Conservation (phyloP, 2,329 filamentous ascomycete species). For the Sphaerostilbella broomeana region DNA sequence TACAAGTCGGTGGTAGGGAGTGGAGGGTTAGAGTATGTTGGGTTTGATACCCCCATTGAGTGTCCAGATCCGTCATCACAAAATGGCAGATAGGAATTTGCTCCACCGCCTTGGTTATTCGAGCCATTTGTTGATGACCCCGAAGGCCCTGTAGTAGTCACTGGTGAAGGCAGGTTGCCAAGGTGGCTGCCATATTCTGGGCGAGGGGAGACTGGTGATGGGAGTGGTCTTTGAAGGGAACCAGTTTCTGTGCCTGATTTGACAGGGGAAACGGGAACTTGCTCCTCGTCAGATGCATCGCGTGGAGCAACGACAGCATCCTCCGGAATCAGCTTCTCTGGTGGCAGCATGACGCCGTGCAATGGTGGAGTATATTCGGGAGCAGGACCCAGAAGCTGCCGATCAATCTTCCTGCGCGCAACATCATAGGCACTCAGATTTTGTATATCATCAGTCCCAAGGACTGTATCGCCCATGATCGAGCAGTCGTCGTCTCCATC, state of each 20-base stretch:
- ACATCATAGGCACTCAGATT: conserved; percentile 44
- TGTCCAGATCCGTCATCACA: background rate
- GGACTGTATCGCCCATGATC: conserved; percentile 33
- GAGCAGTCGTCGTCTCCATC: conserved; percentile 29
- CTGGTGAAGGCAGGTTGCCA: conserved; percentile 37
- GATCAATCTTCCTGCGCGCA: conserved; percentile 44
- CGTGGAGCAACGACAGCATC: background rate
- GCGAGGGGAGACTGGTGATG: conserved; percentile 44
- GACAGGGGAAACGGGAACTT: conserved; percentile 16
- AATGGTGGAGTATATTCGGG: conserved; percentile 42
- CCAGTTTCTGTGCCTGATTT: conserved; percentile 16
- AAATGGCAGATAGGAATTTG: background rate
- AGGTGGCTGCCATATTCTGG: conserved; percentile 35
- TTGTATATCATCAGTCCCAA: conserved; percentile 34
- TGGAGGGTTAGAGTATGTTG: too few relatives aligned
- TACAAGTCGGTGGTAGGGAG: too few relatives aligned
- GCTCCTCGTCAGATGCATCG: conserved; percentile 8
- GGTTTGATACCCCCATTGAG: too few relatives aligned
- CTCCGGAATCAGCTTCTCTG: conserved; percentile 24
- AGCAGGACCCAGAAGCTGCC: conserved; percentile 44
- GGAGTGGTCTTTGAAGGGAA: conserved; percentile 29
- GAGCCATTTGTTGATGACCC: conserved; percentile 18
- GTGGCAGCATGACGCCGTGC: conserved; percentile 20
- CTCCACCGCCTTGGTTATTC: conserved; percentile 12
- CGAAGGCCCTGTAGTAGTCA: conserved; percentile 26